A percentile compares a stretch with the other conserved stretches of the same genome.
Evolutionary conservation across 73 alveolate species (phyloP).

Genomic region (Paraurostyla sp.): DNA sequence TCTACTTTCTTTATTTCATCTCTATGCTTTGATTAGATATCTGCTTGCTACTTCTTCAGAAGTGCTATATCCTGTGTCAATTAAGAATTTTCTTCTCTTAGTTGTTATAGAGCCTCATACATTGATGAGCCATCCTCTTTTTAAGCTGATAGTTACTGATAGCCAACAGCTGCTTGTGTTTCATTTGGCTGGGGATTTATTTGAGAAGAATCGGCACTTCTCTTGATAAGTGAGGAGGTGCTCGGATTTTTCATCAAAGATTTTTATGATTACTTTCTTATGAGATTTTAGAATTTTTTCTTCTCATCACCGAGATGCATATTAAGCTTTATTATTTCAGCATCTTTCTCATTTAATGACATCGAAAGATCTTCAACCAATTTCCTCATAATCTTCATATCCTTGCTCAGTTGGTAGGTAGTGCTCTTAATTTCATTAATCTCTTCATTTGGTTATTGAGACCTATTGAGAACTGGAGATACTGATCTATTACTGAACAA

Average conservation of each 20-base stretch:
- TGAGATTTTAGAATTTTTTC: conserved; percentile 15
- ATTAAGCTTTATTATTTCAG: conserved; percentile 68
- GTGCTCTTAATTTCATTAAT: conserved; percentile 31
- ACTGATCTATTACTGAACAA: background rate
- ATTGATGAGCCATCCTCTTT: background rate
- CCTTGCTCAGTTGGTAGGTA: conserved; percentile 15
- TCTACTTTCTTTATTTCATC: conserved; percentile 29
- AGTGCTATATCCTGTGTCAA: background rate
- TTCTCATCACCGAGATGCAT: conserved; percentile 70
- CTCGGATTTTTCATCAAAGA: conserved; percentile 40
- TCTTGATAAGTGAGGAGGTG: background rate
- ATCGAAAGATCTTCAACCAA: conserved; percentile 64
- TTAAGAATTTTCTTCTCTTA: conserved; percentile 29
- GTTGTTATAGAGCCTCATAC: background rate
- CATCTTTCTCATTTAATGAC: conserved; percentile 73
- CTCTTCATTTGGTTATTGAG: background rate
- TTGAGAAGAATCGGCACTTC: background rate
- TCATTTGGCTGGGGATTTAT: background rate
- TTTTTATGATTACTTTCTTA: conserved; percentile 37
- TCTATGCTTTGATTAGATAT: background rate
- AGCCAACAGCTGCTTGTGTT: background rate
- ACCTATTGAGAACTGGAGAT: conserved; percentile 12
- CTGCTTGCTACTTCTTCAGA: background rate
- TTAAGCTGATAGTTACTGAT: background rate
- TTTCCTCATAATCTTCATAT: conserved; percentile 62